These are phyloP conservation scores for Typha latifolia DNA, from an alignment of 176 grass and related monocot genomes.

Conservation along the genomic window DNA sequence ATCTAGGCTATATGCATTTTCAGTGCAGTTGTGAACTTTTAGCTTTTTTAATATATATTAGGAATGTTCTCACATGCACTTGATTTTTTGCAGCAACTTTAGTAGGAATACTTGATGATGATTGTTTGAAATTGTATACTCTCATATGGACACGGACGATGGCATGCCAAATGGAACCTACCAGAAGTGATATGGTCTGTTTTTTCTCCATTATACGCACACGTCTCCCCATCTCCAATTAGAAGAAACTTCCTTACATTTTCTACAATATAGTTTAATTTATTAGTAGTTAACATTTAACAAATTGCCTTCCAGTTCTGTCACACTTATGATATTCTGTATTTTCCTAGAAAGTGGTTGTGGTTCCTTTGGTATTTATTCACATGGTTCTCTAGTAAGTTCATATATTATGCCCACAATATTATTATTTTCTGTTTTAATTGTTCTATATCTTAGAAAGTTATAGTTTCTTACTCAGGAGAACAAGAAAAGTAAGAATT, in stretches of 20 bases:
- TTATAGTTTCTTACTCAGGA: no score
- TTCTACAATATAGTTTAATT: no score
- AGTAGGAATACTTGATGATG: slow-evolving; percentile 67
- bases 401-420: no score
- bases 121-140: slow-evolving; percentile 75
- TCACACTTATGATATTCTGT: not conserved
- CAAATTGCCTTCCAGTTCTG: not conserved
- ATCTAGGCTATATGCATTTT: no score
- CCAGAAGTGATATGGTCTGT: slow-evolving; percentile 59
- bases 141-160: slow-evolving; percentile 90
- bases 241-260: no score
- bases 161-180: slow-evolving; percentile 93
- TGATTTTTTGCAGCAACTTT: slow-evolving; percentile 60
- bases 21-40: no score
- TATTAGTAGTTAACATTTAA: not conserved
- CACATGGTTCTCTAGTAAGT: not conserved
- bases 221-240: slow-evolving; percentile 11
- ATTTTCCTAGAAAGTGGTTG: not conserved
- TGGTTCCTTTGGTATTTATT: not conserved
- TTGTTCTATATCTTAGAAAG: no score
- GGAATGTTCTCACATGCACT: not conserved
- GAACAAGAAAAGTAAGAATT: no score
- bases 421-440: no score
- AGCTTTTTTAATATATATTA: not conserved
- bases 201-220: slow-evolving; percentile 11